A percentile compares a stretch with the other conserved stretches of the same genome.
Conservation (phyloP, 352 stramenopile genomes). For the Thraustochytrium sp. region DNA sequence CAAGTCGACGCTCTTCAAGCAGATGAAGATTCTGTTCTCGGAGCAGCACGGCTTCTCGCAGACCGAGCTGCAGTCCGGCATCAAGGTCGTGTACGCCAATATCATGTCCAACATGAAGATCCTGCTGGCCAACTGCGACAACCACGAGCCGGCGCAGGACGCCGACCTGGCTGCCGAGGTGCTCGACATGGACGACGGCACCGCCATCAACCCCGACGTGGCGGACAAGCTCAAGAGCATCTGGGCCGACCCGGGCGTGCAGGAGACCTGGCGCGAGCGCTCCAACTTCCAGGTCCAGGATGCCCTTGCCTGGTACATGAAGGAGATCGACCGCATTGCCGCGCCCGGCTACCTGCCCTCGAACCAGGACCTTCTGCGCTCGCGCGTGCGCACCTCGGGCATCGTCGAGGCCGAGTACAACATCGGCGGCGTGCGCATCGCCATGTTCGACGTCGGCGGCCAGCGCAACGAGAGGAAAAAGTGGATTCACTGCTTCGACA, state of each 20-base stretch:
- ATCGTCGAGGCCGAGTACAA: conserved; percentile 84
- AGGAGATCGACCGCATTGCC: conserved; percentile 12
- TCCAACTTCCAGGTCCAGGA: conserved; percentile 54
- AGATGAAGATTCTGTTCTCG: conserved; percentile 63
- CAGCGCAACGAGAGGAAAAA: conserved; percentile 93
- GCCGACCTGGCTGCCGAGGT: neutral
- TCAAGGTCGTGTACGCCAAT: conserved; percentile 50
- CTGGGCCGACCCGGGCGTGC: conserved; percentile 53
- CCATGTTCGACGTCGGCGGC: conserved; percentile 90
- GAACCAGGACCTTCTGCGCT: conserved; percentile 89
- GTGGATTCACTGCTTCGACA: conserved; percentile 95
- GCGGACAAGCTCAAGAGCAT: conserved; percentile 47
- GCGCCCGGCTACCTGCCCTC: conserved; percentile 68
- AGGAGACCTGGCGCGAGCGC: conserved; percentile 49
- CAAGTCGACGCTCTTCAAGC: conserved; percentile 60
- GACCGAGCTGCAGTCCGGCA: conserved; percentile 44
- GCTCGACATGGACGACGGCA: conserved; percentile 1
- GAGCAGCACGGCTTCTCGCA: conserved; percentile 45
- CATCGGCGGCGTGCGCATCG: conserved; percentile 73
- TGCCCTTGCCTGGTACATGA: conserved; percentile 64
- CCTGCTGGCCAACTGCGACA: neutral
- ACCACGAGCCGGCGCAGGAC: neutral
- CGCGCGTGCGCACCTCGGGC: conserved; percentile 83
- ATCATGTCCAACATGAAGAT: conserved; percentile 46
- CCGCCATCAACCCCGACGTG: conserved; percentile 20